Conservation (phyloP, 371 early-diverging fungal species). For the Fennellomyces sp. region DNA sequence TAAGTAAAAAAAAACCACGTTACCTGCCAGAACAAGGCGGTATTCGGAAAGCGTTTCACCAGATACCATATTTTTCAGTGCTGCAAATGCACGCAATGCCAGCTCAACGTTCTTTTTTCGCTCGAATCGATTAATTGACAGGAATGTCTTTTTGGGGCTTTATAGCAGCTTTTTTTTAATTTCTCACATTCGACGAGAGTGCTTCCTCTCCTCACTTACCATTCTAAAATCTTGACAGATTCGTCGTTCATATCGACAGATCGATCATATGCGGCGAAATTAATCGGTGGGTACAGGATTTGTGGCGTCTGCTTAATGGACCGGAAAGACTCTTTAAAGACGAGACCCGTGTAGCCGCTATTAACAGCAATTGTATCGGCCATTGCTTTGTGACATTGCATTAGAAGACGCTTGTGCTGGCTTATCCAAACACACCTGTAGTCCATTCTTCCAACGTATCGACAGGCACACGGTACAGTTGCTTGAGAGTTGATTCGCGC, state of each 20-base stretch:
- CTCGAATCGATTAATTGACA: constrained; percentile 94
- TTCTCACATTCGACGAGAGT: not conserved
- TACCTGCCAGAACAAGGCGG: constrained; percentile 70
- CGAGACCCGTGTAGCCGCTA: constrained; percentile 84
- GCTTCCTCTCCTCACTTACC: constrained; percentile 29
- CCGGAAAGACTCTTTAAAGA: constrained; percentile 76
- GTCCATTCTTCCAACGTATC: constrained; percentile 87
- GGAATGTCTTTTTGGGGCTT: constrained; percentile 47
- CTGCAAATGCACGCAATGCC: constrained; percentile 80
- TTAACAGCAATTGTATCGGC: constrained; percentile 92
- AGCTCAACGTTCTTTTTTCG: constrained; percentile 90
- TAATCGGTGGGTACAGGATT: constrained; percentile 89
- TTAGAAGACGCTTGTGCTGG: not conserved
- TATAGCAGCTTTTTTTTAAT: not conserved
- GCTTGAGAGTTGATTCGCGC: constrained; percentile 66
- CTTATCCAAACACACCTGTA: constrained; percentile 55
- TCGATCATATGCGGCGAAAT: constrained; percentile 69
- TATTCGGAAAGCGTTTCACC: constrained; percentile 38
- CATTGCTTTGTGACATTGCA: not conserved
- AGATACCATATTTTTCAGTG: constrained; percentile 28
- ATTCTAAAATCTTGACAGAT: constrained; percentile 54
- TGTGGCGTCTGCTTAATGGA: constrained; percentile 59
- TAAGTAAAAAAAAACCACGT: too few species aligned
- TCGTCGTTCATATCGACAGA: constrained; percentile 57
- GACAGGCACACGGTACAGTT: constrained; percentile 80